Base-by-base conservation (phyloP, 1,284 basidiomycete genomes). In the Polyporus tsugae region DNA sequence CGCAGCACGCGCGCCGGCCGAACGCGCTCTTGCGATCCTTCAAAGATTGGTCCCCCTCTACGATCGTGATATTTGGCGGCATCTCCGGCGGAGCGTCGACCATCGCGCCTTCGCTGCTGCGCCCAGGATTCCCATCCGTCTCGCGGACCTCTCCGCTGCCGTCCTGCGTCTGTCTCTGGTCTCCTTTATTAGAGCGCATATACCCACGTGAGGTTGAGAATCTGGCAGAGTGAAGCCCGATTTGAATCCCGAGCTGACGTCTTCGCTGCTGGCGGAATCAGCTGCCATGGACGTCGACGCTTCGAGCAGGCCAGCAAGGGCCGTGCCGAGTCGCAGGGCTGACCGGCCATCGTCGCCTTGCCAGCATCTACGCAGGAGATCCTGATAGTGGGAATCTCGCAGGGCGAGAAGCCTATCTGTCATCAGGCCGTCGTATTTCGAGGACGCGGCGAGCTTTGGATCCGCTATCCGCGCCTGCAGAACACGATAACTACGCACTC, bases 11-110 rank as follows among this genome's bases (percentile, higher is more conserved):
- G 38, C 95, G 86, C 5, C 95, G 95, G 13, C 96, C 83, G 73
- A 97, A 97, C 1, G 86, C 83, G 70, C 93, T 95, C 79, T 93
- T 96, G 44, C 94, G 85, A 78, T 96, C 95, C 6, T 86, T n/a
- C n/a, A n/a, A n/a, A 81, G 68, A 97, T 95, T 1, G 95, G 88
- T 91, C n/a, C n/a, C 92, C 88, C 46, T 89, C 85, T 64, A 87
- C 80, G 33, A 97, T 86, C 42, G 86, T 78, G 13, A 95, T 81
- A 0, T 89, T 91, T 19, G 85, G 82, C 0, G 90, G 91, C 38
- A 95, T 79, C 19, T 76, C n/a, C n/a, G n/a, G n/a, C n/a, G n/a
- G n/a, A n/a, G n/a, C n/a, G n/a, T n/a, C n/a, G n/a, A n/a, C n/a
- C n/a, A n/a, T n/a, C n/a, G n/a, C n/a, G n/a, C n/a, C n/a, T n/a